phyloP scores from a whole-genome alignment of 306 rosid genomes.

The Phaseolus lunatus region DNA sequence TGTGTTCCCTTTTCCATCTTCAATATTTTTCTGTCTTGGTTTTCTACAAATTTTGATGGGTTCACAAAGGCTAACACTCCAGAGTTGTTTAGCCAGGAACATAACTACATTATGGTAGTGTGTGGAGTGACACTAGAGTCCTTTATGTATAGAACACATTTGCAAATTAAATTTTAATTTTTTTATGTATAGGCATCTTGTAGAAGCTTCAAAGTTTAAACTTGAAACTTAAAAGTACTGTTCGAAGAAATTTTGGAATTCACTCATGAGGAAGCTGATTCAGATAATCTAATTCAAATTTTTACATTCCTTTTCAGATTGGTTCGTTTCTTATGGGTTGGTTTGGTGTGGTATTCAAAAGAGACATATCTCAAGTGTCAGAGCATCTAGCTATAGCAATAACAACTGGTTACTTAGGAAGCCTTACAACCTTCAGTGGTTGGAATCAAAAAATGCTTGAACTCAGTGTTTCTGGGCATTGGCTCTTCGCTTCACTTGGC shows the following conservation, averaged over 20 bases:
- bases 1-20: constrained; percentile 49
- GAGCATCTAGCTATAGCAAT: constrained; percentile 79
- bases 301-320: constrained; percentile 53
- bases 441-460: constrained; percentile 97
- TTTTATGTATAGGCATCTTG: neutral
- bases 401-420: constrained; percentile 88
- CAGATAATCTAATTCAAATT: neutral
- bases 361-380: constrained; percentile 65
- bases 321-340: constrained; percentile 97
- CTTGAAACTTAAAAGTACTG: neutral
- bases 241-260: constrained; percentile 15
- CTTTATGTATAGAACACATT: neutral
- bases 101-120: neutral
- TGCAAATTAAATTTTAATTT: constrained; percentile 23
- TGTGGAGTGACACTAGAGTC: neutral
- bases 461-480: constrained; percentile 69
- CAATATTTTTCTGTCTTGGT: constrained; percentile 1
- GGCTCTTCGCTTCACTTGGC: constrained; percentile 72
- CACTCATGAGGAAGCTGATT: constrained; percentile 2
- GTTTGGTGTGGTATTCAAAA: constrained; percentile 89
- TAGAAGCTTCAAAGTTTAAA: neutral
- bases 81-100: neutral
- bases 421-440: constrained; percentile 94
- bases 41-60: neutral
- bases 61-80: too few relatives aligned